Conservation (phyloP, 805 yeast genomes). For the Yarrowia sp. region DNA sequence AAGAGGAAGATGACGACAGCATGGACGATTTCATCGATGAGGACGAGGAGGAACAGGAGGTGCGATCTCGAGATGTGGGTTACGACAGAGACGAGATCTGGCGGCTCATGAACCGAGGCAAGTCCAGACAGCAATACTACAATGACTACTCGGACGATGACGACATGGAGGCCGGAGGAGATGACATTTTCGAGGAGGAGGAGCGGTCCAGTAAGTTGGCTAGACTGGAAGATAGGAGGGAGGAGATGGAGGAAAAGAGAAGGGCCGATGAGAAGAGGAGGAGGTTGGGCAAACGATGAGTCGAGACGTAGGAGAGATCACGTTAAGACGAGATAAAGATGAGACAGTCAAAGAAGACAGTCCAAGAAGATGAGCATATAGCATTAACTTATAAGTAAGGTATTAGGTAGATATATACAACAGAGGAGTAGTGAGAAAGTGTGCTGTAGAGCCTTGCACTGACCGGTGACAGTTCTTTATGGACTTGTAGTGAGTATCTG, state of each 20-base stretch:
- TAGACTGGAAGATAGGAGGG: conserved; percentile 69
- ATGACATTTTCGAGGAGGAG: conserved; percentile 84
- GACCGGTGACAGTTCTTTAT: too few relatives aligned
- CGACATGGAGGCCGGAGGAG: conserved; percentile 95
- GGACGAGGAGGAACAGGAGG: conserved; percentile 35
- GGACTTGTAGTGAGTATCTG: too few relatives aligned
- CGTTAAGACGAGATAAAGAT: too few relatives aligned
- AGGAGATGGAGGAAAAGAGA: conserved; percentile 43
- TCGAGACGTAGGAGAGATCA: too few relatives aligned
- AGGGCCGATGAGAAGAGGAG: conserved; percentile 31
- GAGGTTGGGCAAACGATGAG: neutral
- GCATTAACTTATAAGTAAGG: conserved; percentile 16
- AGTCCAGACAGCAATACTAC: conserved; percentile 48
- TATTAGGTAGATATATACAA: neutral
- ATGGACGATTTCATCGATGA: conserved; percentile 33
- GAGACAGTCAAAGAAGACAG: neutral
- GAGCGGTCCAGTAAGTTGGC: conserved; percentile 65
- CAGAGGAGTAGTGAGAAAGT: too few relatives aligned
- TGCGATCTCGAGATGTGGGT: conserved; percentile 41
- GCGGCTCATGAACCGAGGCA: conserved; percentile 74
- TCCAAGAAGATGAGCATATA: neutral
- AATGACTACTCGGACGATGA: conserved; percentile 49
- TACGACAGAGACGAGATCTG: conserved; percentile 86
- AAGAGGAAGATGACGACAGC: conserved; percentile 38
- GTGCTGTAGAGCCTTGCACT: too few relatives aligned